Percentiles rank a stretch among this genome's conserved stretches.
Evolutionary conservation across 2,329 filamentous ascomycete species (phyloP).

Genomic region (Fusarium concolor): DNA sequence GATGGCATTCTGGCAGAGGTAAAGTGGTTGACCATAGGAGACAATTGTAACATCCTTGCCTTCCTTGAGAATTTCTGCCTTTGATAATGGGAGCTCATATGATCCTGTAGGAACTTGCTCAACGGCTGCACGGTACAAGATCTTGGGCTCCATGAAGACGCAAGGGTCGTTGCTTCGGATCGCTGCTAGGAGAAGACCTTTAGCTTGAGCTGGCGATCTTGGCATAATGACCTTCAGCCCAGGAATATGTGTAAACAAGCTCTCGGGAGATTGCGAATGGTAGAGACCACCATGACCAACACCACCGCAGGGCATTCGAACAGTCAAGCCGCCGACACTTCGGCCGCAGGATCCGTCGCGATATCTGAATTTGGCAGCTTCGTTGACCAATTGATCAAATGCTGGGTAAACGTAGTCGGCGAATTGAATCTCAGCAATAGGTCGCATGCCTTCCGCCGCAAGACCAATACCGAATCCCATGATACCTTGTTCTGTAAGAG

Average conservation of each 20-base stretch:
- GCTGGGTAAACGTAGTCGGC: constrained; percentile 94
- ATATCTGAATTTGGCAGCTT: constrained; percentile 89
- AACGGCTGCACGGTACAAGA: constrained; percentile 89
- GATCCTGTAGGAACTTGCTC: constrained; percentile 87
- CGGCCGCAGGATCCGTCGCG: constrained; percentile 70
- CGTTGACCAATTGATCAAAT: constrained; percentile 94
- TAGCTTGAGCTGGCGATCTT: constrained; percentile 86
- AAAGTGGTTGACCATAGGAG: constrained; percentile 90
- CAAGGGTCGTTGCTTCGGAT: constrained; percentile 88
- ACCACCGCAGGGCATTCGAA: constrained; percentile 89
- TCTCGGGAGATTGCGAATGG: constrained; percentile 90
- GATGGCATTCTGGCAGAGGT: constrained; percentile 83
- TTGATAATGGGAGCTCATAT: constrained; percentile 86
- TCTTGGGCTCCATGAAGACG: constrained; percentile 94
- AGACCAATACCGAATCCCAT: constrained; percentile 92
- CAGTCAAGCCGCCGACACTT: constrained; percentile 81
- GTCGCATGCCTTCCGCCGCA: constrained; percentile 90
- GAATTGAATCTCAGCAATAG: constrained; percentile 95
- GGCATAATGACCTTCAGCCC: constrained; percentile 88
- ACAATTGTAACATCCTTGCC: constrained; percentile 86
- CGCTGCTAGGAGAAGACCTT: constrained; percentile 82
- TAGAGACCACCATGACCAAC: constrained; percentile 91
- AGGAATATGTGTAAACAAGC: constrained; percentile 88
- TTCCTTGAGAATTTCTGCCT: constrained; percentile 84
- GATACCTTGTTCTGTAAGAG: constrained; percentile 92